Conservation (phyloP, 441 rosid genomes). For the Gossypium davidsonii region DNA sequence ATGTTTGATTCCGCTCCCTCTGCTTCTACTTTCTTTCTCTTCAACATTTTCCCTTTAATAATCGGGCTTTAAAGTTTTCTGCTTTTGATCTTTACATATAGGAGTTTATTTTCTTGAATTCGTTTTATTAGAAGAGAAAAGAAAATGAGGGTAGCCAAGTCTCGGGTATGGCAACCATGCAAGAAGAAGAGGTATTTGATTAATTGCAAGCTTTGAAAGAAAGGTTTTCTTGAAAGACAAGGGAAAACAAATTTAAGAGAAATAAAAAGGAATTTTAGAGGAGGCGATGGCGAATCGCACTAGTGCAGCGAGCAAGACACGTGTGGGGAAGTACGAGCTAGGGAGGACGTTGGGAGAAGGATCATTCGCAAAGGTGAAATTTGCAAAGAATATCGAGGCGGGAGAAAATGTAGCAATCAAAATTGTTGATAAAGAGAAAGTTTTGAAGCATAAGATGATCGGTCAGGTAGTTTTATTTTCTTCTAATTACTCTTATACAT, state of each 20-base stretch:
- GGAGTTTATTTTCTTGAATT: background rate
- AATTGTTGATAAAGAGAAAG: conserved; percentile 87
- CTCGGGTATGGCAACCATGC: conserved; percentile 98
- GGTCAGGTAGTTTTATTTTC: conserved; percentile 49
- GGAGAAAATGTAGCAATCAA: conserved; percentile 83
- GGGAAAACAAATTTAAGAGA: background rate
- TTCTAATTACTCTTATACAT: background rate
- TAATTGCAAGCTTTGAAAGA: background rate
- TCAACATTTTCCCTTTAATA: background rate
- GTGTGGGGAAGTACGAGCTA: conserved; percentile 88
- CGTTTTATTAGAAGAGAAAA: background rate
- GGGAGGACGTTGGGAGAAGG: conserved; percentile 98
- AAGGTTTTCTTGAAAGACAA: background rate
- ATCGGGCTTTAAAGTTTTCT: background rate
- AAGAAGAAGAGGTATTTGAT: conserved; percentile 83
- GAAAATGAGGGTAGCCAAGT: conserved; percentile 61
- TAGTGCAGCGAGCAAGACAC: conserved; percentile 39
- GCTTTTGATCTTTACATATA: background rate
- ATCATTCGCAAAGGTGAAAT: conserved; percentile 93
- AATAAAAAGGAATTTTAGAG: conserved; percentile 2
- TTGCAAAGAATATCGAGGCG: conserved; percentile 64
- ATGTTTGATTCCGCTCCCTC: conserved; percentile 19
- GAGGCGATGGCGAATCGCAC: conserved; percentile 45
- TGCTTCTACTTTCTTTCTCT: background rate
- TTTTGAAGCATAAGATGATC: conserved; percentile 82